phyloP scores from a whole-genome alignment of 2,329 filamentous ascomycete genomes.

The Colletotrichum sp. region DNA sequence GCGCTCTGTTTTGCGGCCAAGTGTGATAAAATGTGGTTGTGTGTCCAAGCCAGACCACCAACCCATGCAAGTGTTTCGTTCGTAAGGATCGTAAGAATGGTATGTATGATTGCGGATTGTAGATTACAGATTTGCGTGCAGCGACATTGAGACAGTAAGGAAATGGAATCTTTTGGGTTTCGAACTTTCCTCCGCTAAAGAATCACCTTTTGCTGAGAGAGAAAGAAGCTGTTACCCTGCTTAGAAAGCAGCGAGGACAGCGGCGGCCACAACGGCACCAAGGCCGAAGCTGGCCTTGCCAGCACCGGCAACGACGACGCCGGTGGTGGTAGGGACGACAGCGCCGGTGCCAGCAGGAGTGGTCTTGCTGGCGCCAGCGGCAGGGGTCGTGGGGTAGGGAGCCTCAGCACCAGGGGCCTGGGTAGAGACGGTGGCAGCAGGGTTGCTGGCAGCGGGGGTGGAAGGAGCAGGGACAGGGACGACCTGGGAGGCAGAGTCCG shows the following conservation, averaged over 20 bases:
- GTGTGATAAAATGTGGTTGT: neutral
- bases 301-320: slow-evolving; percentile 40
- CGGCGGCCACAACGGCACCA: slow-evolving; percentile 50
- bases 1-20: slow-evolving; percentile 6
- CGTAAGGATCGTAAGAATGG: slow-evolving; percentile 66
- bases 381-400: slow-evolving; percentile 26
- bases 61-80: slow-evolving; percentile 36
- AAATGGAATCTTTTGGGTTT: slow-evolving; percentile 22
- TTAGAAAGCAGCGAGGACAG: slow-evolving; percentile 40
- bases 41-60: slow-evolving; percentile 14
- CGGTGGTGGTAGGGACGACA: slow-evolving; percentile 37
- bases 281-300: slow-evolving; percentile 47
- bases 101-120: slow-evolving; percentile 30
- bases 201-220: neutral
- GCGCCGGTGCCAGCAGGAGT: slow-evolving; percentile 36
- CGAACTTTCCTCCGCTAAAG: slow-evolving; percentile 16
- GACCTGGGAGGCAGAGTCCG: slow-evolving; percentile 36
- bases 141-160: slow-evolving; percentile 25
- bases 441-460: slow-evolving; percentile 25
- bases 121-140: slow-evolving; percentile 20
- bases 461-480: slow-evolving; percentile 46
- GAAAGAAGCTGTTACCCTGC: neutral
- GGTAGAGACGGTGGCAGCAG: slow-evolving; percentile 25
- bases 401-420: slow-evolving; percentile 22
- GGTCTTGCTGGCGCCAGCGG: slow-evolving; percentile 27